These are phyloP conservation scores for Wickerhamomyces bovis DNA, from an alignment of 805 yeast species.

Conservation along the genomic window DNA sequence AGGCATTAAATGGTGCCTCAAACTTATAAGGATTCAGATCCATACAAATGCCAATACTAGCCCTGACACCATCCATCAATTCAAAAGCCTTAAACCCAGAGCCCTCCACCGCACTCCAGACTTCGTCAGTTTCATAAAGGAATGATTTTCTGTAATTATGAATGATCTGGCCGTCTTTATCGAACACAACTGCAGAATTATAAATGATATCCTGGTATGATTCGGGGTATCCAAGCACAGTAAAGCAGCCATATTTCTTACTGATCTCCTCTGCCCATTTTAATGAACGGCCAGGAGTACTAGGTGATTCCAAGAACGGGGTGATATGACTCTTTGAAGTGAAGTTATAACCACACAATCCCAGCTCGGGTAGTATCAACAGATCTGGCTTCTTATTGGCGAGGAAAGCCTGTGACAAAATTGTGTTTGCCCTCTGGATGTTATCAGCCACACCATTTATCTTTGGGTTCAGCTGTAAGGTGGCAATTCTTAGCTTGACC, in stretches of 20 bases:
- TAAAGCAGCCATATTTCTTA: constrained; percentile 46
- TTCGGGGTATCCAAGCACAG: constrained; percentile 84
- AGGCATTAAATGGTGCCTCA: constrained; percentile 67
- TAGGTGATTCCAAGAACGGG: constrained; percentile 50
- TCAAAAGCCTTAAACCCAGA: constrained; percentile 48
- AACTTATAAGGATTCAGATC: constrained; percentile 86
- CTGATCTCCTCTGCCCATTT: constrained; percentile 55
- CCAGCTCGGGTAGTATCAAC: constrained; percentile 78
- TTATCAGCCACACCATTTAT: constrained; percentile 56
- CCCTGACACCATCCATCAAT: constrained; percentile 27
- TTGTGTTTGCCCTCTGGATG: constrained; percentile 36
- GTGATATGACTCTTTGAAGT: constrained; percentile 34
- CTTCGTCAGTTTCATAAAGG: constrained; percentile 71
- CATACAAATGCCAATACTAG: constrained; percentile 87
- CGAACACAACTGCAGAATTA: constrained; percentile 67
- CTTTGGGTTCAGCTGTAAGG: constrained; percentile 61
- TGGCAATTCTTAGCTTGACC: constrained; percentile 46
- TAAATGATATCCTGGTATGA: constrained; percentile 31
- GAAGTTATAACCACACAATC: constrained; percentile 81
- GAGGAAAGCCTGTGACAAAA: constrained; percentile 19
- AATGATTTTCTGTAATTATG: constrained; percentile 72
- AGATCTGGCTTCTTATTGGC: constrained; percentile 43
- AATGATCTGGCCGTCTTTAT: constrained; percentile 50
- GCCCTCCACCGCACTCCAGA: constrained; percentile 74
- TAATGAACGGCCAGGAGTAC: constrained; percentile 40